Evolutionary conservation across 257 asterid species (phyloP), one percentile per base, ranked within the genome.

Genomic region (Salvia miltiorrhiza): DNA sequence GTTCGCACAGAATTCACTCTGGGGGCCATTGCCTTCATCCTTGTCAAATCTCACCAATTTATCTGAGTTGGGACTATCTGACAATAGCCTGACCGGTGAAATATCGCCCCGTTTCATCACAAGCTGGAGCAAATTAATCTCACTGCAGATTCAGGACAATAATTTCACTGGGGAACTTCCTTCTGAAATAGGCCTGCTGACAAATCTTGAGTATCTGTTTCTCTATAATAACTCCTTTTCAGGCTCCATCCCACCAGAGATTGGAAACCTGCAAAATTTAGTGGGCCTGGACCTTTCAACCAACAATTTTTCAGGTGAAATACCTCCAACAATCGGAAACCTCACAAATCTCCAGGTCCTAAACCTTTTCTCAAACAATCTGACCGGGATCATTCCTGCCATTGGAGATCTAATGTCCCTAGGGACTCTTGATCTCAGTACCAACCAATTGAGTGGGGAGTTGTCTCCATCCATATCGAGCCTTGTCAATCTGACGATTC

Each of bases 1-100:
- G 49, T 65, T 84, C 3, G 87, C 87, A 8, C 5, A 0, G n/a
- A 82, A 90, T 75, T 76, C 78, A 2, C 71, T 88, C 4, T 59
- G 83, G 6, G 97, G 96, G 16, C 41, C 83, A 39, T 73, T 93
- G 86, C 97, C 97, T 69, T 19, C 21, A 70, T 83, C 96, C 44
- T 39, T 90, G 21, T 83, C 96, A n/a, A 84, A 76, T 37, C 74
- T 90, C 71, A 84, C 83, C 70, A 64, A 82, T 44, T 71, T 90
- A 62, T 1, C 70, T 2, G 69, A 76, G 0, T 69, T 93, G 79
- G 96, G 95, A 2, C 61, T 93, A 21, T 90, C 95, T 0, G 90
- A 77, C 1, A 92, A 90, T 32, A 61, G 17, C 4, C 82, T 92
- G 7, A 83, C 95, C 1, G 95, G 97, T 49, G 83, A 79, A 20